Percentiles rank a stretch among this genome's conserved stretches.
Evolutionary conservation across 192 early-diverging fungal genomes (phyloP).

Genomic region (Linnemannia exigua): DNA sequence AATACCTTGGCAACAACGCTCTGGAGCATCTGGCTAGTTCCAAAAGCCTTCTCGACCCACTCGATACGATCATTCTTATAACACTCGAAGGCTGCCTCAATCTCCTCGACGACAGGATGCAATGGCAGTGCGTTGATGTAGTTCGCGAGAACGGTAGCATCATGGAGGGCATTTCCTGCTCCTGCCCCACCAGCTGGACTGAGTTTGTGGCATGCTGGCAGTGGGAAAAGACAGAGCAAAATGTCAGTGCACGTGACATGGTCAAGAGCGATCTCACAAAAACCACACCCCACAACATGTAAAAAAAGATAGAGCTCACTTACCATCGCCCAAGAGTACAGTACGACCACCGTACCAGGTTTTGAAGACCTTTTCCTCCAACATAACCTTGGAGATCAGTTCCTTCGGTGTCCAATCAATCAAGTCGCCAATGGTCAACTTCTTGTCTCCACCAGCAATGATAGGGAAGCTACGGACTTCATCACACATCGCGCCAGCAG

Average conservation of each 20-base stretch:
- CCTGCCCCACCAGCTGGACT: neutral
- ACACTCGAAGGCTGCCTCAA: neutral
- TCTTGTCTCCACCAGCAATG: constrained; percentile 3
- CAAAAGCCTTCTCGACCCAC: neutral
- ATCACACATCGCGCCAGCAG: constrained; percentile 15
- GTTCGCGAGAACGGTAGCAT: constrained; percentile 12
- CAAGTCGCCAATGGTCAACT: constrained; percentile 15
- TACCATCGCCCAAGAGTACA: constrained; percentile 39
- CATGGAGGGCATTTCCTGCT: constrained; percentile 7
- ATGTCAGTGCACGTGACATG: neutral
- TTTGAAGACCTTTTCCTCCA: constrained; percentile 43
- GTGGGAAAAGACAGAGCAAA: neutral
- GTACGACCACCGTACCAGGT: constrained; percentile 40
- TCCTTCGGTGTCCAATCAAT: constrained; percentile 29
- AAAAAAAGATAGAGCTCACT: neutral
- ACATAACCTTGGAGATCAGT: constrained; percentile 27
- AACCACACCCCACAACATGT: neutral
- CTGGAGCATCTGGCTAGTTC: neutral
- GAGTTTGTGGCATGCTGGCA: constrained; percentile 4
- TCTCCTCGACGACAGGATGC: neutral
- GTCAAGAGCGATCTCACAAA: no score
- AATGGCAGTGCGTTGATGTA: neutral
- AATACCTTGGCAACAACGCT: constrained; percentile 3
- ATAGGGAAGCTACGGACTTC: constrained; percentile 23
- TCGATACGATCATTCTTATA: neutral